Evolutionary conservation across 495 filamentous ascomycete genomes (phyloP), one percentile per base, ranked within the genome.

Genomic region (Hypoxylon rickii): DNA sequence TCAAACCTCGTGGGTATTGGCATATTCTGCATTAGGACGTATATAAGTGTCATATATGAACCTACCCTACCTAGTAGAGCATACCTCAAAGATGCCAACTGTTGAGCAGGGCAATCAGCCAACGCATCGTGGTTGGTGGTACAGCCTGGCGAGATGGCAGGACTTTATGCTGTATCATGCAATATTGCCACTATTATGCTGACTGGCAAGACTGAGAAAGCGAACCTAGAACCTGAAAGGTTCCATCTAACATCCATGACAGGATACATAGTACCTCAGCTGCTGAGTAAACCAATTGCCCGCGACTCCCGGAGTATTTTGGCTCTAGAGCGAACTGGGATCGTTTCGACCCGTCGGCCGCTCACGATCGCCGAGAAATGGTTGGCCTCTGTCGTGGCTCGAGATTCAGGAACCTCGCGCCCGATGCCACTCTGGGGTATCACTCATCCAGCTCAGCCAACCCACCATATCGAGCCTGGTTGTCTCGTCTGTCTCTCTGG

Each of bases 341-440:
- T 24, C 51, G 16, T 39, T 42, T 49, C 54, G 24, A 3, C 18
- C 0, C 16, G 2, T n/a, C 49, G 50, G 15, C 57, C 57, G 55
- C 22, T 61, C 50, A 61, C 44, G 38, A 40, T 45, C n/a, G 32
- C 46, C 18, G 7, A 24, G 32, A 38, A 4, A 31, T 40, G 47
- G 51, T 56, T 38, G 55, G 13, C 29, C 52, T 38, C 37, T 55
- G 46, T 45, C 31, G 20, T 56, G 58, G 47, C 40, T 48, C 42
- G 26, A 55, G 49, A 62, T 48, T 56, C 59, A 63, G 59, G 59
- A 58, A 63, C 59, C 44, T 37, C 53, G 59, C 48, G 59, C 59
- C 53, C 53, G 47, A 58, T 58, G 53, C 24, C 26, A 63, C 59
- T 58, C 53, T 50, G 11, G 44, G 17, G 44, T 41, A 17, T 15